Percentiles rank a stretch among this genome's conserved stretches.
Conservation (phyloP, 1,284 basidiomycete genomes). For the Sutorius eximius region DNA sequence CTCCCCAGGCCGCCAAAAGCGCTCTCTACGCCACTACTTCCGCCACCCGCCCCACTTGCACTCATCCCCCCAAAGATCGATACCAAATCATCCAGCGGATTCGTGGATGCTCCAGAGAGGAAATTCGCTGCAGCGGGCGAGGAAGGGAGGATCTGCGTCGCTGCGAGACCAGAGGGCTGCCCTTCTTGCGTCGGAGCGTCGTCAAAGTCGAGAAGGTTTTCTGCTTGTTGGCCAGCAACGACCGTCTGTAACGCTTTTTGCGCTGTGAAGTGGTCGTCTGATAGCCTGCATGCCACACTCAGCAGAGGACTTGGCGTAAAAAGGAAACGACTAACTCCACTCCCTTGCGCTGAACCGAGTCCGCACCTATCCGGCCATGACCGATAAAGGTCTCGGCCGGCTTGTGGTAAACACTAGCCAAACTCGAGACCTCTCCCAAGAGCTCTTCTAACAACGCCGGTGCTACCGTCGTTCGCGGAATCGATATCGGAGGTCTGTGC, state of each 20-base stretch:
- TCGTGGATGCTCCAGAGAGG: constrained; percentile 70
- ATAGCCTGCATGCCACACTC: constrained; percentile 35
- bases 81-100: constrained; percentile 89
- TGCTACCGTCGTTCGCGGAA: constrained; percentile 88
- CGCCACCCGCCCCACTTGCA: constrained; percentile 11
- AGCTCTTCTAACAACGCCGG: constrained; percentile 93
- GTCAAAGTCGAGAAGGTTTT: constrained; percentile 94
- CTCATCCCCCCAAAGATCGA: constrained; percentile 75
- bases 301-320: constrained; percentile 3
- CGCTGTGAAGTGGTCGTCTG: constrained; percentile 65
- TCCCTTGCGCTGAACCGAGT: constrained; percentile 73
- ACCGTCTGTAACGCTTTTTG: constrained; percentile 90
- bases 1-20: constrained; percentile 14
- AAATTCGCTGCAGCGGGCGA: constrained; percentile 72
- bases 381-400: constrained; percentile 92
- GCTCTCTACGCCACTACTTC: constrained; percentile 1
- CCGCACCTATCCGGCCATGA: constrained; percentile 80
- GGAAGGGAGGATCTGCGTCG: constrained; percentile 67
- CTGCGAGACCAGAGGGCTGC: constrained; percentile 68
- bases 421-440: constrained; percentile 79
- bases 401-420: constrained; percentile 96
- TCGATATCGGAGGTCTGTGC: constrained; percentile 88
- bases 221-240: constrained; percentile 85
- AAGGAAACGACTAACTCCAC: constrained; percentile 61
- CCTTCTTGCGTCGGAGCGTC: constrained; percentile 61